Conservation (phyloP, 2,329 filamentous ascomycete species). For the Pseudogymnoascus verrucosus region DNA sequence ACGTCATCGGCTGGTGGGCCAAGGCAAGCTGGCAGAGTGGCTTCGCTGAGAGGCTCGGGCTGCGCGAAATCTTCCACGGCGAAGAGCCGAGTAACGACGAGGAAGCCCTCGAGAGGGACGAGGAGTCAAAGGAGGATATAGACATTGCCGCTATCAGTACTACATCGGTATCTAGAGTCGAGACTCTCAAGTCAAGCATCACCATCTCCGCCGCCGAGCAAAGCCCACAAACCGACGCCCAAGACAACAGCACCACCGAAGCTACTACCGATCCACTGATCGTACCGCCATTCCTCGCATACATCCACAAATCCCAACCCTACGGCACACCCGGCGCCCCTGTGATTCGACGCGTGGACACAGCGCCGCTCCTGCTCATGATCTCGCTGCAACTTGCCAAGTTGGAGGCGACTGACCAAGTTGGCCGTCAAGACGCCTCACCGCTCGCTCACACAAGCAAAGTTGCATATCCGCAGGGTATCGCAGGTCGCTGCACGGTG, state of each 20-base stretch:
- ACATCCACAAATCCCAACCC: conserved; percentile 59
- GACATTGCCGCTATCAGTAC: conserved; percentile 25
- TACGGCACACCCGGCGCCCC: conserved; percentile 37
- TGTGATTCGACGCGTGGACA: conserved; percentile 82
- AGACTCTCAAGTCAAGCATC: conserved; percentile 13
- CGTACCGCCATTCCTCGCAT: conserved; percentile 71
- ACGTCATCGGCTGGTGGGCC: conserved; percentile 90
- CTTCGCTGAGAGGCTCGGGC: conserved; percentile 66
- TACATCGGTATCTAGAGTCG: conserved; percentile 23
- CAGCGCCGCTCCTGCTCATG: conserved; percentile 68
- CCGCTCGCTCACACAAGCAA: conserved; percentile 74
- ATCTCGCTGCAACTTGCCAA: conserved; percentile 83
- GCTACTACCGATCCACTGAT: conserved; percentile 28
- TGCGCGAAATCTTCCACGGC: conserved; percentile 56
- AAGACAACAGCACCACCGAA: conserved; percentile 15
- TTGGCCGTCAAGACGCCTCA: conserved; percentile 48
- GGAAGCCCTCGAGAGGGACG: conserved; percentile 23
- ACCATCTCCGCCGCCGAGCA: conserved; percentile 7
- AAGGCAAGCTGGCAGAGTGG: conserved; percentile 88
- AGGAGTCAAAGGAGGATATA: conserved; percentile 21
- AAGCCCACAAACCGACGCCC: conserved; percentile 10
- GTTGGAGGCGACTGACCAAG: conserved; percentile 61
- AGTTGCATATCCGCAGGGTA: conserved; percentile 72
- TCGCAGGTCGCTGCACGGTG: conserved; percentile 74
- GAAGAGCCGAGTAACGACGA: conserved; percentile 33